Evolutionary conservation across 257 asterid species (phyloP).

Genomic region (Solanum medicagineum): DNA sequence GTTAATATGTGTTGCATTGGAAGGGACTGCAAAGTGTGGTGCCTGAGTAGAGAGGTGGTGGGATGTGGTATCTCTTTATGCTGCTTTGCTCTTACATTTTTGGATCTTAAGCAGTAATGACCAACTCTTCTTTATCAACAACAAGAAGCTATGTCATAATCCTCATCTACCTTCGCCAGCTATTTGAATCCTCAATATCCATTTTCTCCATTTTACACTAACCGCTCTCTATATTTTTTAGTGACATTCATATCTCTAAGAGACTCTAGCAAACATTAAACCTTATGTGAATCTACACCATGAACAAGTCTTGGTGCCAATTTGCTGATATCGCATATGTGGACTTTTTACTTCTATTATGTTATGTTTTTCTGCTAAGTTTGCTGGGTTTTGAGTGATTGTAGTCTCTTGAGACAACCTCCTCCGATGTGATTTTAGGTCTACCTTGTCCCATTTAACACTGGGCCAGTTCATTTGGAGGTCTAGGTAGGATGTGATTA

Average conservation of each 20-base stretch:
- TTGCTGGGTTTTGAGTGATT: neutral
- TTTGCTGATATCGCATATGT: neutral
- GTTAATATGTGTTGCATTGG: neutral
- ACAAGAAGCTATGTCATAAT: neutral
- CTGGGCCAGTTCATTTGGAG: neutral
- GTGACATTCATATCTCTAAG: neutral
- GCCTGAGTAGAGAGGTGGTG: neutral
- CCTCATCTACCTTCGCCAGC: neutral
- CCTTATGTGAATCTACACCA: neutral
- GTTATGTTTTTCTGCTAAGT: neutral
- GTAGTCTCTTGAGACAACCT: neutral
- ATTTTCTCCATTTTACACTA: neutral
- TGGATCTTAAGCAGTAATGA: neutral
- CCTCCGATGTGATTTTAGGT: neutral
- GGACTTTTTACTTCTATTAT: neutral
- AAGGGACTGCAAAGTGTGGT: neutral
- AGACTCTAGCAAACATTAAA: neutral
- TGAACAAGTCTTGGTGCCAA: neutral
- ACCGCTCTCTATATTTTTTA: neutral
- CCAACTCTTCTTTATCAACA: neutral
- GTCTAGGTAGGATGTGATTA: neutral
- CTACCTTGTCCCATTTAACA: neutral
- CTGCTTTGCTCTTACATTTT: neutral
- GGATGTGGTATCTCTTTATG: neutral
- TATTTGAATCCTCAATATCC: neutral